These are phyloP conservation scores for Pseudogymnoascus sp. DNA, from an alignment of 2,329 filamentous ascomycete genomes.

Conservation along the genomic window DNA sequence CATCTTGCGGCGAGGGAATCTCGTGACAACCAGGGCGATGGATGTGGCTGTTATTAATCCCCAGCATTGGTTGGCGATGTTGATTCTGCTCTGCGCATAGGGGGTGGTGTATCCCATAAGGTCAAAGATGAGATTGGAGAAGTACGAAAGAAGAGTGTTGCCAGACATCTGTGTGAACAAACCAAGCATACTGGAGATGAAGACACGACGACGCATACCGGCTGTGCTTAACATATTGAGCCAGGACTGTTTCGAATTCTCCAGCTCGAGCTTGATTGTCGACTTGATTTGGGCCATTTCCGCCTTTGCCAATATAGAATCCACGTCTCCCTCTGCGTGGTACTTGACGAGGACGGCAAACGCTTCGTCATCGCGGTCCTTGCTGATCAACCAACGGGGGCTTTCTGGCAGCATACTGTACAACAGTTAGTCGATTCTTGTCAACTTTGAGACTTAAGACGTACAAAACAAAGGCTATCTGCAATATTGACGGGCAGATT, in stretches of 20 bases:
- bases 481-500: slow-evolving; percentile 21
- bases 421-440: neutral
- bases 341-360: slow-evolving; percentile 43
- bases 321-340: slow-evolving; percentile 43
- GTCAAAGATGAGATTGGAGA: slow-evolving; percentile 39
- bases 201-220: slow-evolving; percentile 41
- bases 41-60: slow-evolving; percentile 34
- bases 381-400: slow-evolving; percentile 47
- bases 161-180: slow-evolving; percentile 47
- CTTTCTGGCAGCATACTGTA: slow-evolving; percentile 43
- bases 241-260: slow-evolving; percentile 46
- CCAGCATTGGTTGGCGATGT: slow-evolving; percentile 39
- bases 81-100: slow-evolving; percentile 38
- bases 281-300: slow-evolving; percentile 53
- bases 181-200: slow-evolving; percentile 42
- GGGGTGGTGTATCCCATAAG: slow-evolving; percentile 38
- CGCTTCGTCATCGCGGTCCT: slow-evolving; percentile 50
- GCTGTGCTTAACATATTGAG: slow-evolving; percentile 41
- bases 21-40: slow-evolving; percentile 35
- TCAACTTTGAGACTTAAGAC: neutral
- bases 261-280: slow-evolving; percentile 46
- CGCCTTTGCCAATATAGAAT: slow-evolving; percentile 45
- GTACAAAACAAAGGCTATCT: slow-evolving; percentile 21
- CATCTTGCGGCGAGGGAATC: slow-evolving; percentile 40
- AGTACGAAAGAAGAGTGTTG: slow-evolving; percentile 39